Evolutionary conservation across 306 rosid genomes (phyloP).

Genomic region (Herpetospermum pedunculosum): DNA sequence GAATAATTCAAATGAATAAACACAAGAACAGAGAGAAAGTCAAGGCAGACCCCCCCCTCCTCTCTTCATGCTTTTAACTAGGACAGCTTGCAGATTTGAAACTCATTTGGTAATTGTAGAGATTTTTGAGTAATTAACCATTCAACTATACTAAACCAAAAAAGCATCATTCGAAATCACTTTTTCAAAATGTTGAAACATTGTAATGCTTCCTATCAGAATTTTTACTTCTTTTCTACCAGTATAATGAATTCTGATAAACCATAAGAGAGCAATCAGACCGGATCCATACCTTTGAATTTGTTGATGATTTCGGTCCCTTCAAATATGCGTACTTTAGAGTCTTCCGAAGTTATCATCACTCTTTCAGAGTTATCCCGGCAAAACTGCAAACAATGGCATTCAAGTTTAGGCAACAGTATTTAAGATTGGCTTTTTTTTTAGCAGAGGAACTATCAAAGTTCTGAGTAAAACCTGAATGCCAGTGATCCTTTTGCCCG

Average conservation of each 20-base stretch:
- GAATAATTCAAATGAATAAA: not conserved
- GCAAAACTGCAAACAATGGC: conserved; percentile 44
- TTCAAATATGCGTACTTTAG: conserved; percentile 61
- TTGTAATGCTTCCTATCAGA: not conserved
- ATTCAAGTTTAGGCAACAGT: not conserved
- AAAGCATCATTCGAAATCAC: not conserved
- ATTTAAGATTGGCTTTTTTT: not conserved
- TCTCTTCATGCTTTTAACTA: not conserved
- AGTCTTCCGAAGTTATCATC: conserved; percentile 78
- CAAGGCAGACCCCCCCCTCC: not conserved
- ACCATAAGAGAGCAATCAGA: not conserved
- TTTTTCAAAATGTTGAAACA: not conserved
- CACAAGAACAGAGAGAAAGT: not conserved
- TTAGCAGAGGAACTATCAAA: not conserved
- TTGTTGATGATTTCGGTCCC: conserved; percentile 44
- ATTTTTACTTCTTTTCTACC: not conserved
- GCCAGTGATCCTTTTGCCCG: conserved; percentile 70
- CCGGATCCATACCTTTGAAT: conserved; percentile 44
- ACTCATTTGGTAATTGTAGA: not conserved
- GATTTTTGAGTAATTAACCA: not conserved
- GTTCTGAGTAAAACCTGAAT: conserved; percentile 46
- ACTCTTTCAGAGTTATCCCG: conserved; percentile 36
- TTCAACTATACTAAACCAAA: not conserved
- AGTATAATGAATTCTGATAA: not conserved
- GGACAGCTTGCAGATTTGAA: not conserved